Percentiles rank a stretch among this genome's conserved stretches.
Evolutionary conservation across 2,329 filamentous ascomycete genomes (phyloP).

Genomic region (Aspergillus persii): DNA sequence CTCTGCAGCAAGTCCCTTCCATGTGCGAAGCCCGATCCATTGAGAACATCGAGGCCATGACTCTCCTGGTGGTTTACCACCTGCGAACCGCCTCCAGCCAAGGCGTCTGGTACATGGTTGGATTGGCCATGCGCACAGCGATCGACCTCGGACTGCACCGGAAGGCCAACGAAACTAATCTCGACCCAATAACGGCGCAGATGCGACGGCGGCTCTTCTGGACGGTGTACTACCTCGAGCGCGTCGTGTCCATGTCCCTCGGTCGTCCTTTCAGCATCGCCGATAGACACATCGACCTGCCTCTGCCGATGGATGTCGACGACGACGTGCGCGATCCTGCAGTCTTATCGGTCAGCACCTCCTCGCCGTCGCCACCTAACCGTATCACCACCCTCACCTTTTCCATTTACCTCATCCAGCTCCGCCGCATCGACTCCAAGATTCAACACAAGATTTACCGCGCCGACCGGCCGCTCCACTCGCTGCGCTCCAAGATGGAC

Average conservation of each 20-base stretch:
- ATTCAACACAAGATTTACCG: slow-evolving; percentile 55
- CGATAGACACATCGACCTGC: slow-evolving; percentile 52
- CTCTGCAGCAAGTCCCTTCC: slow-evolving; percentile 49
- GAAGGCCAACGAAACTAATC: slow-evolving; percentile 44
- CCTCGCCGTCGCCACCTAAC: slow-evolving; percentile 24
- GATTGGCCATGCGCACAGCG: slow-evolving; percentile 53
- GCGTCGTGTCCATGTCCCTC: slow-evolving; percentile 51
- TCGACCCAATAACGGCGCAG: slow-evolving; percentile 45
- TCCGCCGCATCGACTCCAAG: slow-evolving; percentile 49
- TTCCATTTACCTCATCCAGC: slow-evolving; percentile 45
- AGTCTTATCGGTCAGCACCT: slow-evolving; percentile 20
- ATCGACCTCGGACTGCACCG: slow-evolving; percentile 54
- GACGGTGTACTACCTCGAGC: slow-evolving; percentile 52
- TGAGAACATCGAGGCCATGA: slow-evolving; percentile 54
- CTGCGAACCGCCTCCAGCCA: slow-evolving; percentile 51
- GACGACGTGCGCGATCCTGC: slow-evolving; percentile 42
- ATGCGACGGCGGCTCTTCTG: slow-evolving; percentile 51
- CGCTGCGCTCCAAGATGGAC: slow-evolving; percentile 49
- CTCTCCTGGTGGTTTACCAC: slow-evolving; percentile 52
- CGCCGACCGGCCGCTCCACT: slow-evolving; percentile 46
- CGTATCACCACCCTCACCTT: slow-evolving; percentile 41
- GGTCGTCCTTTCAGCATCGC: slow-evolving; percentile 52
- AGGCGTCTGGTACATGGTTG: slow-evolving; percentile 56
- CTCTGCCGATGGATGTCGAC: slow-evolving; percentile 46
- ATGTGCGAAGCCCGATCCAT: slow-evolving; percentile 50